These are phyloP conservation scores for Melaleuca alternifolia DNA, from an alignment of 345 rosid species.

Conservation along the genomic window DNA sequence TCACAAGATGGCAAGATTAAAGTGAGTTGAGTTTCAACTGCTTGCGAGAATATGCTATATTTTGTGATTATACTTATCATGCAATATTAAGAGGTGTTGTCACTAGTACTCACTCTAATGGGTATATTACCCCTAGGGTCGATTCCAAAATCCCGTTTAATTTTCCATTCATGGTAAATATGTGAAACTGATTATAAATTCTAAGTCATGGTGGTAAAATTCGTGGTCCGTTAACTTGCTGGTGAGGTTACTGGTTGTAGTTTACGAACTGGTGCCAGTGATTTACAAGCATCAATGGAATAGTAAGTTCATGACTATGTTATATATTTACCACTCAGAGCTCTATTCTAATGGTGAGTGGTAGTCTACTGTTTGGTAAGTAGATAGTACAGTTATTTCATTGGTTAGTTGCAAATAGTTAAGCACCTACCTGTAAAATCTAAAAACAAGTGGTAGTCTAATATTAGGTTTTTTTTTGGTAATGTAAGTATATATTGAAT, in stretches of 20 bases:
- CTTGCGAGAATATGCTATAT: neutral
- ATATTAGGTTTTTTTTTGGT: neutral
- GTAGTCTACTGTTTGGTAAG: neutral
- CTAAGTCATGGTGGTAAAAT: neutral
- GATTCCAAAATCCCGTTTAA: neutral
- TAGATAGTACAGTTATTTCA: neutral
- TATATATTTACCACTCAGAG: neutral
- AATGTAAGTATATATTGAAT: no score
- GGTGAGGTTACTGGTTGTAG: neutral
- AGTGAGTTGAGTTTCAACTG: constrained; percentile 24
- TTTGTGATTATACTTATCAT: neutral
- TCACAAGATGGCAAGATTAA: constrained; percentile 96
- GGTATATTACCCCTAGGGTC: neutral
- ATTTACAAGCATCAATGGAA: neutral
- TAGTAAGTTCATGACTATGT: neutral
- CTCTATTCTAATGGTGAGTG: neutral
- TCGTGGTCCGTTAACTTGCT: neutral
- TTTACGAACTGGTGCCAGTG: neutral
- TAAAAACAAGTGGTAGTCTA: neutral
- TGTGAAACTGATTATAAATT: neutral
- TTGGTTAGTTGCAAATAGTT: neutral
- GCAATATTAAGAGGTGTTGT: neutral
- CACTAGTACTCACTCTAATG: neutral
- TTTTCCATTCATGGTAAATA: neutral
- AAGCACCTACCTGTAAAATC: neutral